Conservation (phyloP, 495 filamentous ascomycete species). For the Podospora comata region DNA sequence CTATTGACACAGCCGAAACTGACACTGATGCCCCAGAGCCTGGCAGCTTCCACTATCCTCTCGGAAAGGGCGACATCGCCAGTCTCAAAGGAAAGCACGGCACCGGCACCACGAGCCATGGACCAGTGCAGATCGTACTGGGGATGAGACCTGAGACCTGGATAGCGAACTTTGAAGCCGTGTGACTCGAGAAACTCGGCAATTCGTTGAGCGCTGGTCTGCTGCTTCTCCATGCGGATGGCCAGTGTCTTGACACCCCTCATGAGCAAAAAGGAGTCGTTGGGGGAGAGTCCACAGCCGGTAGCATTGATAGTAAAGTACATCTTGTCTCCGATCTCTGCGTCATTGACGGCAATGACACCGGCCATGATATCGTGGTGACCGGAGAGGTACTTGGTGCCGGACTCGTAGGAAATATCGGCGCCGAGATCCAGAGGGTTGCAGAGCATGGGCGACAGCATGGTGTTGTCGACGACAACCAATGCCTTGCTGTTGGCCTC, state of each 20-base stretch:
- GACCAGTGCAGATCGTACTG: conserved; percentile 95
- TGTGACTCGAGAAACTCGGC: conserved; percentile 87
- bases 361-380: conserved; percentile 99
- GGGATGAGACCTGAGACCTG: conserved; percentile 87
- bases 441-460: conserved; percentile 89
- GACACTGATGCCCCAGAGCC: conserved; percentile 91
- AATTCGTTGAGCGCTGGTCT: conserved; percentile 83
- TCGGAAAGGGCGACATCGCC: conserved; percentile 77
- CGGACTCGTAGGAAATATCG: conserved; percentile 94
- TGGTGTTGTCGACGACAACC: conserved; percentile 94
- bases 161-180: conserved; percentile 93
- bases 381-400: conserved; percentile 95
- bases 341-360: conserved; percentile 84
- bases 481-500: conserved; percentile 74
- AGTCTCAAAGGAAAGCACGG: conserved; percentile 94
- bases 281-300: conserved; percentile 88
- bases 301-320: conserved; percentile 96
- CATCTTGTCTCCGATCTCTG: conserved; percentile 76
- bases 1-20: conserved; percentile 98
- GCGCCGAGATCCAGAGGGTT: conserved; percentile 93
- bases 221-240: conserved; percentile 98
- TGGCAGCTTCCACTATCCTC: conserved; percentile 87
- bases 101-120: conserved; percentile 89
- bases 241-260: conserved; percentile 93
- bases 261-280: conserved; percentile 93